Evolutionary conservation across 305 asterid species (phyloP).

Genomic region (Euphrasia arctica): DNA sequence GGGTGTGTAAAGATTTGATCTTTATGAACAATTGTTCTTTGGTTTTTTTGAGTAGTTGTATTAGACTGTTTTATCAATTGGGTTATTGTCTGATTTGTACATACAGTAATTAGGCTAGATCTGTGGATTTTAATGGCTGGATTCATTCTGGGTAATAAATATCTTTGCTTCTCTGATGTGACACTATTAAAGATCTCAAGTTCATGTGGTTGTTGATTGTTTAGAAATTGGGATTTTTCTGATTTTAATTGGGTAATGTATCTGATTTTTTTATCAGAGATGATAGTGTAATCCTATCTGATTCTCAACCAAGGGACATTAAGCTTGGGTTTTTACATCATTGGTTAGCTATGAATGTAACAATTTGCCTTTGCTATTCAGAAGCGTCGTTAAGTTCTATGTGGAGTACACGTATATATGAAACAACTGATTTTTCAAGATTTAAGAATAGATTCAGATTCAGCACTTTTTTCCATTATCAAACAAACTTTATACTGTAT

Average conservation of each 20-base stretch:
- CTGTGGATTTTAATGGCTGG: slow-evolving; percentile 33
- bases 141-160: slow-evolving; percentile 10
- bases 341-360: too few species aligned
- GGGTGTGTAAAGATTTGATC: slow-evolving; percentile 18
- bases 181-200: neutral
- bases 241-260: neutral
- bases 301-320: too few species aligned
- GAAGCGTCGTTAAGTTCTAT: neutral
- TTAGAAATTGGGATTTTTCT: slow-evolving; percentile 1
- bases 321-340: too few species aligned
- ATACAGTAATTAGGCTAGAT: slow-evolving; percentile 30
- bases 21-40: slow-evolving; percentile 15
- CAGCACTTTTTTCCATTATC: too few species aligned
- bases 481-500: neutral
- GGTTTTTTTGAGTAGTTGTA: slow-evolving; percentile 5
- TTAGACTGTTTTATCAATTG: slow-evolving; percentile 24
- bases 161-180: slow-evolving; percentile 2
- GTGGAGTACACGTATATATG: neutral
- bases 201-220: neutral
- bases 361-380: too few species aligned
- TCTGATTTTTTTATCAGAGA: neutral
- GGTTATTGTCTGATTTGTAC: slow-evolving; percentile 14
- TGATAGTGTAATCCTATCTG: too few species aligned
- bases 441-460: too few species aligned
- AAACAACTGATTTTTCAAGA: too few species aligned